Percentiles rank a stretch among this genome's conserved stretches.
phyloP scores from a whole-genome alignment of 1,284 basidiomycete species.

The Coriolopsis trogii region DNA sequence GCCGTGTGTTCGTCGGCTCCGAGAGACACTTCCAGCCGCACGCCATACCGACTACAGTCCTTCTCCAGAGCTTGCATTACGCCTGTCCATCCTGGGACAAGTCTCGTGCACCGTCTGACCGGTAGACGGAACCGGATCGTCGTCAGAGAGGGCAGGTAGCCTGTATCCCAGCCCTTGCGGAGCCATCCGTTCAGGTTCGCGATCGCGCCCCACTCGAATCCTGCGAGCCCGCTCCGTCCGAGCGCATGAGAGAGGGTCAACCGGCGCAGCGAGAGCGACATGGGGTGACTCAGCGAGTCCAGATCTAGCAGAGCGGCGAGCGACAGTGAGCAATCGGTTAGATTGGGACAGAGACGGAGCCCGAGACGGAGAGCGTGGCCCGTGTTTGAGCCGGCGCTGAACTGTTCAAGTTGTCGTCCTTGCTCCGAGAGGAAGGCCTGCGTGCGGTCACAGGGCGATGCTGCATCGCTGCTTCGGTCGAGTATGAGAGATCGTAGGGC shows the following conservation, averaged over 20 bases:
- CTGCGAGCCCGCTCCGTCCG: neutral
- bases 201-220: conserved; percentile 1
- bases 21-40: conserved; percentile 17
- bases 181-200: conserved; percentile 5
- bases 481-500: conserved; percentile 3
- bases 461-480: neutral
- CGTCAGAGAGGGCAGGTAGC: conserved; percentile 10
- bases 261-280: neutral
- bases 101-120: neutral
- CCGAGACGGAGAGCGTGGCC: neutral
- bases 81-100: neutral
- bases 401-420: conserved; percentile 4
- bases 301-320: neutral
- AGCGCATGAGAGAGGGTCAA: conserved; percentile 1
- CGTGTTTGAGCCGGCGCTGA: neutral
- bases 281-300: neutral
- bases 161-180: neutral
- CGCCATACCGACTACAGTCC: neutral
- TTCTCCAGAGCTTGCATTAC: neutral
- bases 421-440: conserved; percentile 4
- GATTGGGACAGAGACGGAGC: conserved; percentile 8
- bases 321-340: conserved; percentile 14
- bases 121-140: conserved; percentile 21
- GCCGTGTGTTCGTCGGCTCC: conserved; percentile 23
- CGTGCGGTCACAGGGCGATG: neutral